These are phyloP conservation scores for Geosmithia flava DNA, from an alignment of 2,329 filamentous ascomycete species.

Conservation along the genomic window DNA sequence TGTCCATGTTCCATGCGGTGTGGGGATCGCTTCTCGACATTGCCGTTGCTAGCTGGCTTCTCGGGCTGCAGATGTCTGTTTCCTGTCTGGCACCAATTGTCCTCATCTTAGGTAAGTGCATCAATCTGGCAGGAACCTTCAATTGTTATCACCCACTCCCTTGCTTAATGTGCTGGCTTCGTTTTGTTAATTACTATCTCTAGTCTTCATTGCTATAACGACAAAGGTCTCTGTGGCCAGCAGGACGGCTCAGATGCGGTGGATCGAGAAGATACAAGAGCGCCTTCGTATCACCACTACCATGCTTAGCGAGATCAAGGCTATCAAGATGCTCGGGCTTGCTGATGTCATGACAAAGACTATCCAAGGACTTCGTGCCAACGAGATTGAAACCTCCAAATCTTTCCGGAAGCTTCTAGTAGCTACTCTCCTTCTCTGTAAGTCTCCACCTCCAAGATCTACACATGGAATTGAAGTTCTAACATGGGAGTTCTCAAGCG, in stretches of 20 bases:
- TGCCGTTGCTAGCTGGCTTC: conserved; percentile 12
- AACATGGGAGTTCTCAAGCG: no score
- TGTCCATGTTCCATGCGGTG: conserved; percentile 10
- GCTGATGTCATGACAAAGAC: conserved; percentile 5
- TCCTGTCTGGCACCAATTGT: no score
- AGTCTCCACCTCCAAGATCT: background rate
- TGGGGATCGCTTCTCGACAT: conserved; percentile 12
- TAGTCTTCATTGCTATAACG: no score
- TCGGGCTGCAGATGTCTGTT: conserved; percentile 5
- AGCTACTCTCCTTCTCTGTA: conserved; percentile 9
- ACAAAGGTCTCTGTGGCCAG: no score
- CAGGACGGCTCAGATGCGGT: conserved; percentile 9
- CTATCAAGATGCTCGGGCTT: conserved; percentile 18
- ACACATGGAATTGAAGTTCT: background rate
- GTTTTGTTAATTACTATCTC: no score
- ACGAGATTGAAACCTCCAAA: conserved; percentile 9
- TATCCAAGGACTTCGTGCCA: conserved; percentile 7
- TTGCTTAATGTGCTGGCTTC: no score
- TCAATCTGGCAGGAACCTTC: no score
- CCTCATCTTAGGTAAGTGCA: no score
- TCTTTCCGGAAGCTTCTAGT: conserved; percentile 9
- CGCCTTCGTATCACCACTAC: conserved; percentile 13
- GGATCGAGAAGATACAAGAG: conserved; percentile 15
- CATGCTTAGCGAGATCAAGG: conserved; percentile 16
- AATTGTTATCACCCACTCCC: no score